These are phyloP conservation scores for Betula pendula DNA, from an alignment of 306 rosid species.

Conservation along the genomic window DNA sequence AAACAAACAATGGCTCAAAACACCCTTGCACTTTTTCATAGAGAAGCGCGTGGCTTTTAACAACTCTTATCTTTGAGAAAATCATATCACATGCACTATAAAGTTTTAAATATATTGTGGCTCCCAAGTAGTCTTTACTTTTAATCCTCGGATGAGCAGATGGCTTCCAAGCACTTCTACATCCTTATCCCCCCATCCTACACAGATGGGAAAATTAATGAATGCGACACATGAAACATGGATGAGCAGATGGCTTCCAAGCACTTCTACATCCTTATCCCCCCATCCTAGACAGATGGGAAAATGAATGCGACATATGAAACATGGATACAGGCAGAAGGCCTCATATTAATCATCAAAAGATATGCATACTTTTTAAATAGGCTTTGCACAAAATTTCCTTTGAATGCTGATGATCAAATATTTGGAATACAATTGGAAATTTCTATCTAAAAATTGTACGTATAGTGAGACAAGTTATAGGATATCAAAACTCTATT, in stretches of 20 bases:
- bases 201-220: not conserved
- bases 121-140: not conserved
- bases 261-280: constrained; percentile 3
- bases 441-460: not conserved
- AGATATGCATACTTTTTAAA: constrained; percentile 6
- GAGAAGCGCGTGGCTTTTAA: not conserved
- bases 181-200: constrained; percentile 3
- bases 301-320: not conserved
- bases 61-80: not conserved
- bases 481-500: no score
- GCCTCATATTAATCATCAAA: not conserved
- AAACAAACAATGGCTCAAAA: not conserved
- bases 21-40: not conserved
- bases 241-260: not conserved
- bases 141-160: not conserved
- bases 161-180: constrained; percentile 7
- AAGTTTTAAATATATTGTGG: not conserved
- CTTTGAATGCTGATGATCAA: not conserved
- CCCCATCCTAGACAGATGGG: not conserved
- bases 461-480: not conserved
- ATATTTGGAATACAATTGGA: not conserved
- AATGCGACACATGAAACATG: not conserved
- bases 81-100: not conserved
- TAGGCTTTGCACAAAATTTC: constrained; percentile 1
- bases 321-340: no score